Base-by-base conservation (phyloP, 2,329 filamentous ascomycete genomes). In the Cladophialophora chaetospira region DNA sequence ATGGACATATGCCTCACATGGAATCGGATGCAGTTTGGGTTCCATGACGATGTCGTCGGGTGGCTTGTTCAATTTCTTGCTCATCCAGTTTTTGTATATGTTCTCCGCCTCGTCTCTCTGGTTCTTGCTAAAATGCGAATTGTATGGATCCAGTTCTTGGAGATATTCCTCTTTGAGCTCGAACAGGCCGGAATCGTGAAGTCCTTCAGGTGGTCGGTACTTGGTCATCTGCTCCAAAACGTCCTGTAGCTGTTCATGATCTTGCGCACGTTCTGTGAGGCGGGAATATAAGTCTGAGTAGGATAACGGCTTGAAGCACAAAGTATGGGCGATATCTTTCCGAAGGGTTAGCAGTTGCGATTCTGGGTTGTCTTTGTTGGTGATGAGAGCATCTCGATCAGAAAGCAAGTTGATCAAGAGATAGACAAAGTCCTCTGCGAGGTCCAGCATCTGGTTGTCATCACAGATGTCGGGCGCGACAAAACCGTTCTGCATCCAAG, bases 381-480 rank as follows among this genome's bases (percentile, higher is more conserved):
- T 84, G 35, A 91, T 80, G 44, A 99, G 79, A 1, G 88, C 88
- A 2, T 88, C 91, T 23, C 94, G 85, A 71, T 99, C 94, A 63
- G 91, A 96, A 53, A 99, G 79, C 15, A 97, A 77, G 21, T 97
- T 87, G 63, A 99, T 93, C 42, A 99, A 80, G 13, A 99, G 82
- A 71, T 97, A 93, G 43, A 97, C 85, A 78, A 99, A 91, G 71
- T 99, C 95, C 72, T 99, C 95, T 1, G 93, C 88, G 31, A 99
- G 86, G 66, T 99, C 94, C 11, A 99, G 79, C 63, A 94, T 88
- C 71, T 99, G 94, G 2, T 75, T 76, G 64, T 97, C 91, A 68
- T 99, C 95, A 60, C 92, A 90, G 0, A 86, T 88, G 51, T 86
- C 78, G 2, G 85, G 82, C 60, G 88, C 81, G 68, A 87, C 83